Percentiles rank a stretch among this genome's conserved stretches.
phyloP scores from a whole-genome alignment of 805 yeast genomes.

The Pichia nanzhaoensis region DNA sequence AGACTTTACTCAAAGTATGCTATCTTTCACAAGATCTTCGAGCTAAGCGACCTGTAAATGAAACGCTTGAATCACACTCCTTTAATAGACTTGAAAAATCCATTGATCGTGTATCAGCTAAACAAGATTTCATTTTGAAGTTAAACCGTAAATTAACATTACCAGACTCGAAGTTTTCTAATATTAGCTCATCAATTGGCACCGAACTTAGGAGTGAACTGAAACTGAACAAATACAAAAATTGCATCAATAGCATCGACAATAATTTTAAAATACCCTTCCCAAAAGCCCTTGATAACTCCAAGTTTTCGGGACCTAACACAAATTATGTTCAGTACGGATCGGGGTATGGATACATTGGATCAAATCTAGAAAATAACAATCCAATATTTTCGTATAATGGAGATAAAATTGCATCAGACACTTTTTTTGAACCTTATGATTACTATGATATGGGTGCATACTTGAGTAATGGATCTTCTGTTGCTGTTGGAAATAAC shows the following conservation, averaged over 20 bases:
- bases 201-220: too few species aligned
- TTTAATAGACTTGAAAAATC: too few species aligned
- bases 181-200: too few species aligned
- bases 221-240: too few species aligned
- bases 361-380: constrained; percentile 1
- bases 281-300: too few species aligned
- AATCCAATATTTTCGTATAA: background rate
- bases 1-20: background rate
- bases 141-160: too few species aligned
- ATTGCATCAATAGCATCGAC: too few species aligned
- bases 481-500: background rate
- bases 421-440: constrained; percentile 9
- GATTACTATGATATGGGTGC: constrained; percentile 10
- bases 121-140: too few species aligned
- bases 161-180: too few species aligned
- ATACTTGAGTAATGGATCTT: background rate
- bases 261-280: too few species aligned
- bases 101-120: too few species aligned
- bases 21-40: background rate
- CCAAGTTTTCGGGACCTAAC: background rate
- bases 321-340: background rate
- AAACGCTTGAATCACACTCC: too few species aligned
- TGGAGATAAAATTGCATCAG: constrained; percentile 15
- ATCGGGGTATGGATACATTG: constrained; percentile 11
- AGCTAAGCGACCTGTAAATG: background rate